Conservation (phyloP, 345 rosid species). For the Arabidopsis suecica region DNA sequence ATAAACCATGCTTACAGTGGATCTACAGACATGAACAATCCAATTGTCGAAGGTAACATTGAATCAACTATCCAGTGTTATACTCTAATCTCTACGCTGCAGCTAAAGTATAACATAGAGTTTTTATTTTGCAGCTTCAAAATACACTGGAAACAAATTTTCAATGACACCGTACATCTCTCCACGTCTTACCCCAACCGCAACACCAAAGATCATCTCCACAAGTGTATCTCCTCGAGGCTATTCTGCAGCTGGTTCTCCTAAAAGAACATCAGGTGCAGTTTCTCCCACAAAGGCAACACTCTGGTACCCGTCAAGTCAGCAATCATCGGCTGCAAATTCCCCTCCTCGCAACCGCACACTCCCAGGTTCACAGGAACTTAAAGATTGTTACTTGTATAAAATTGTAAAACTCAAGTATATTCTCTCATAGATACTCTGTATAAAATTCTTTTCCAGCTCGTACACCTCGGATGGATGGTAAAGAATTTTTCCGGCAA, state of each 20-base stretch:
- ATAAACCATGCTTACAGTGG: constrained; percentile 50
- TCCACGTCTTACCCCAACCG: constrained; percentile 80
- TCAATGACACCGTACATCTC: constrained; percentile 84
- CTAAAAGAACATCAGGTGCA: constrained; percentile 67
- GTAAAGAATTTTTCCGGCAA: constrained; percentile 95
- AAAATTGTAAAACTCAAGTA: neutral
- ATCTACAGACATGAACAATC: constrained; percentile 50
- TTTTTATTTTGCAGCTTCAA: constrained; percentile 50
- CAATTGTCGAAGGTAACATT: constrained; percentile 63
- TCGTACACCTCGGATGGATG: constrained; percentile 81
- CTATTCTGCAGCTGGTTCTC: constrained; percentile 79
- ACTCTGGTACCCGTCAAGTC: constrained; percentile 90
- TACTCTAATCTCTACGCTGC: neutral
- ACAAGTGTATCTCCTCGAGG: constrained; percentile 71
- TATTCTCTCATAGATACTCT: constrained; percentile 10
- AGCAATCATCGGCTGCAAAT: constrained; percentile 93
- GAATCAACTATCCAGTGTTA: neutral
- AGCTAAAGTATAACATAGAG: constrained; percentile 2
- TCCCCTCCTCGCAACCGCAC: constrained; percentile 87
- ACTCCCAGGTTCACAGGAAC: constrained; percentile 59
- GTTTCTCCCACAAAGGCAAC: constrained; percentile 67
- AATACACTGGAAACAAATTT: constrained; percentile 60
- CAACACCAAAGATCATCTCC: constrained; percentile 84
- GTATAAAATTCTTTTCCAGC: constrained; percentile 40
- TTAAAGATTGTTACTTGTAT: neutral